Evolutionary conservation across 2,329 filamentous ascomycete species (phyloP), one percentile per base, ranked within the genome.

Genomic region (Hypoxylon sp.): DNA sequence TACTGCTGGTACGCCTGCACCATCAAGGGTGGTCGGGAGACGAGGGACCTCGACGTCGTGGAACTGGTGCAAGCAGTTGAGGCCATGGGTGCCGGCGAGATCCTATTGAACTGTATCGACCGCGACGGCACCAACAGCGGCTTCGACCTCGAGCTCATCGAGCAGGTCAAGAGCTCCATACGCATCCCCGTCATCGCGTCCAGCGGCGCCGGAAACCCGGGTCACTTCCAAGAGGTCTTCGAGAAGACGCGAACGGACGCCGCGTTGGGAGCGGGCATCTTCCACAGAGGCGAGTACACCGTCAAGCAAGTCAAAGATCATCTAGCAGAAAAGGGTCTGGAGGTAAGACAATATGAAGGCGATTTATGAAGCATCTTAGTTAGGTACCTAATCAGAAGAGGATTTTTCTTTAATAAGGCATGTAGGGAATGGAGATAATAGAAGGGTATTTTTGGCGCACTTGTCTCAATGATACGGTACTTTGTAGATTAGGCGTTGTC

Each of bases 1-100:
- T 88, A 85, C 72, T 96, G 91, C 76, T 99, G 93, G 93, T 99
- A 97, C 71, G 92, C 94, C 50, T 97, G 94, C 75, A 99, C 94
- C 5, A 91, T 96, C 75, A 95, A 93, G 75, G 94, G 94, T 35
- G 94, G 94, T 5, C 86, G 94, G 55, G 93, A 97, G 75, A 92
- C 89, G n/a, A 84, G 92, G 53, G 91, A 97, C 70, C 79, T 97
- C 61, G 93, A 97, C 69, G 94, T 97, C 11, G 83, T 92, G 9
- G 89, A 97, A 74, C 82, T 99, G 7, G 85, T 88, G 7, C 85
- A 83, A 62, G 94, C 94, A 8, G 93, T 97, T 25, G 91, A 99
- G 75, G 91, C 90, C 48, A 95, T 99, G 91, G 94, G 94, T 43
- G 83, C 89, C 1, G 94, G 94, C 48, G 94, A 99, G 78, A 89